Base-by-base conservation (phyloP, 1,284 basidiomycete species). In the Bjerkandera adusta region DNA sequence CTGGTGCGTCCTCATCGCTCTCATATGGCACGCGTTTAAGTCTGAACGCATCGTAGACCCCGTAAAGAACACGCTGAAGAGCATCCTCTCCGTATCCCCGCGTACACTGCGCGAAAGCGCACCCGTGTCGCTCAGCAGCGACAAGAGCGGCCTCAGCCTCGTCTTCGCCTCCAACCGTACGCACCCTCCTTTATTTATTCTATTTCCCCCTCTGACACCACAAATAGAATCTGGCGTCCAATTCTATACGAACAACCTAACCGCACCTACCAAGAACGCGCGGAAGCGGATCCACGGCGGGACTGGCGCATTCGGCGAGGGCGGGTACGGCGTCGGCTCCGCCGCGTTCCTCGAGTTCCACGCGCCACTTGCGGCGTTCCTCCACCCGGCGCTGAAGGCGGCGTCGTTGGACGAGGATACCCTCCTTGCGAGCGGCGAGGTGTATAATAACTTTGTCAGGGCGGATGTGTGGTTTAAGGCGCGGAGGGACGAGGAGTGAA, bases 311-410 rank as follows among this genome's bases (percentile, higher is more conserved):
- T 55, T 67, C n/a, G 79, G 79, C 1, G 20, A 36, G 25, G 79
- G 84, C 54, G 77, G 81, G 8, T 89, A 88, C 59, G 66, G 66
- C 25, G 69, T 75, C 11, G 74, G 73, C 39, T 75, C 76, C 42
- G 83, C 82, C 36, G 84, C 76, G 5, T 88, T 88, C 67, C 66
- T 88, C 39, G 85, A 88, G 63, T 87, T 88, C 69, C 85, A 88
- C 60, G 77, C 85, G 61, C 69, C 69, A n/a, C 65, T 70, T 43
- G 67, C 65, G 34, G 64, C 66, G 37, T 70, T 62, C 61, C 54
- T 68, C 10, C 57, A 70, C 54, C 61, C 65, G 4, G 34, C 10
- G 3, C 5, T 2, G 27, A 30, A 27, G 12, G 15, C 26, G 27
- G 51, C 52, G 39, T 54, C 57, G 33, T 47, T 52, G 38, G 58